These are phyloP conservation scores for Phytomonas sp. DNA, from an alignment of 208 protist species.

Conservation along the genomic window DNA sequence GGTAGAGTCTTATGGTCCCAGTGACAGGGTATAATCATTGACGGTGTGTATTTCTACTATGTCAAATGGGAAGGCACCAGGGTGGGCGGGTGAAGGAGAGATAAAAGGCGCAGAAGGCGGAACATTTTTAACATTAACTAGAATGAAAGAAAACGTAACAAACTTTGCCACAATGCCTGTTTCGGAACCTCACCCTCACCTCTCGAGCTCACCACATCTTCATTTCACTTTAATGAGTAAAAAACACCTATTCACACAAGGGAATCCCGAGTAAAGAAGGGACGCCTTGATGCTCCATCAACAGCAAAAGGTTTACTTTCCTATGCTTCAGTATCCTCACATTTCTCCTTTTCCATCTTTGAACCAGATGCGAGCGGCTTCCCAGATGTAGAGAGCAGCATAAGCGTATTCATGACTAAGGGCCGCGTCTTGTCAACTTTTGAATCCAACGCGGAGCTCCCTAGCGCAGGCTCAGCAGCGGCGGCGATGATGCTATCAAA, in stretches of 20 bases:
- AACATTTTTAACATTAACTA: neutral
- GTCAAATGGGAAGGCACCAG: neutral
- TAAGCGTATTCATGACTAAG: neutral
- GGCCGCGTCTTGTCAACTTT: neutral
- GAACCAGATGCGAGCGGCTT: neutral
- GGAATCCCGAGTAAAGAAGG: neutral
- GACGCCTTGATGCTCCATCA: neutral
- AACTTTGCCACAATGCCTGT: neutral
- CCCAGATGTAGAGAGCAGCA: neutral
- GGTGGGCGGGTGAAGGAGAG: neutral
- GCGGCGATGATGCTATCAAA: neutral
- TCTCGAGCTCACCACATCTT: neutral
- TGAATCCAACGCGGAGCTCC: neutral
- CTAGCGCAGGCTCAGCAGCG: neutral
- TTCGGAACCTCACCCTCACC: neutral
- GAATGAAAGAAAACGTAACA: neutral
- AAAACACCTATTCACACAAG: neutral
- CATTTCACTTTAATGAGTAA: neutral
- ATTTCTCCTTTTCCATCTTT: neutral
- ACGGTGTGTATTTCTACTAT: neutral
- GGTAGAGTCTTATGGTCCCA: conserved; percentile 71
- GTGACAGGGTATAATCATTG: conserved; percentile 15
- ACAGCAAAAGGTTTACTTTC: neutral
- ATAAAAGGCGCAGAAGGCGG: conserved; percentile 1
- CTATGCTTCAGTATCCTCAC: neutral